These are phyloP conservation scores for Pleurotus cornucopiae DNA, from an alignment of 768 basidiomycete genomes.

Conservation along the genomic window DNA sequence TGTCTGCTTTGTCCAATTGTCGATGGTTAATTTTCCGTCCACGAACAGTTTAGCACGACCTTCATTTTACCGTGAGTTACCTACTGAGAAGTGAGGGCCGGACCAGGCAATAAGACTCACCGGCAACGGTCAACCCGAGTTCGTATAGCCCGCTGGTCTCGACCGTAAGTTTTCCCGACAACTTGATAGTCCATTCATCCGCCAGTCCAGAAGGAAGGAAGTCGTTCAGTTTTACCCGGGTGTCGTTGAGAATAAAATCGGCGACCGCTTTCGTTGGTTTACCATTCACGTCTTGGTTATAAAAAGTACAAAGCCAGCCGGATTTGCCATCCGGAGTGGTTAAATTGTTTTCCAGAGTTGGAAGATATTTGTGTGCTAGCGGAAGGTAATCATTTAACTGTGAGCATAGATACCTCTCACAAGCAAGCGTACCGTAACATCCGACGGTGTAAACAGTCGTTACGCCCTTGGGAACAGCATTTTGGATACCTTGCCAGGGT, in stretches of 20 bases:
- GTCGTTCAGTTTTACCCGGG: slow-evolving; percentile 64
- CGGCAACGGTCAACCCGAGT: slow-evolving; percentile 60
- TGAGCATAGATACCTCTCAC: not conserved
- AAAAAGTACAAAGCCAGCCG: slow-evolving; percentile 66
- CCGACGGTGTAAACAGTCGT: slow-evolving; percentile 57
- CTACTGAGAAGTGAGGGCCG: not conserved
- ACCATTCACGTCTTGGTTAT: slow-evolving; percentile 48
- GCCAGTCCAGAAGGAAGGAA: slow-evolving; percentile 56
- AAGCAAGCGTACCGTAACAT: slow-evolving; percentile 48
- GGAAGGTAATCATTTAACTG: not conserved
- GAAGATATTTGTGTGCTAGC: slow-evolving; percentile 63
- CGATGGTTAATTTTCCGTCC: slow-evolving; percentile 52
- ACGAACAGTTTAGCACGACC: slow-evolving; percentile 64
- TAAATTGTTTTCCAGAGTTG: slow-evolving; percentile 59
- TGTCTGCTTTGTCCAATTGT: slow-evolving; percentile 68
- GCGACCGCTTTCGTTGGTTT: slow-evolving; percentile 27
- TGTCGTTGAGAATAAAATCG: slow-evolving; percentile 33
- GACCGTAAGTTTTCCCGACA: slow-evolving; percentile 53
- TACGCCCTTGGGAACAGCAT: slow-evolving; percentile 43
- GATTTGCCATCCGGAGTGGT: slow-evolving; percentile 45
- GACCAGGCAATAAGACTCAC: slow-evolving; percentile 21
- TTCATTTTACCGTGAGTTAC: slow-evolving; percentile 8
- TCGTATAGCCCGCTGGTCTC: slow-evolving; percentile 48
- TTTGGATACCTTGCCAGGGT: slow-evolving; percentile 56
- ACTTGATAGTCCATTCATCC: slow-evolving; percentile 57